Evolutionary conservation across 2,329 filamentous ascomycete species (phyloP).

Genomic region (Colletotrichum orbiculare): DNA sequence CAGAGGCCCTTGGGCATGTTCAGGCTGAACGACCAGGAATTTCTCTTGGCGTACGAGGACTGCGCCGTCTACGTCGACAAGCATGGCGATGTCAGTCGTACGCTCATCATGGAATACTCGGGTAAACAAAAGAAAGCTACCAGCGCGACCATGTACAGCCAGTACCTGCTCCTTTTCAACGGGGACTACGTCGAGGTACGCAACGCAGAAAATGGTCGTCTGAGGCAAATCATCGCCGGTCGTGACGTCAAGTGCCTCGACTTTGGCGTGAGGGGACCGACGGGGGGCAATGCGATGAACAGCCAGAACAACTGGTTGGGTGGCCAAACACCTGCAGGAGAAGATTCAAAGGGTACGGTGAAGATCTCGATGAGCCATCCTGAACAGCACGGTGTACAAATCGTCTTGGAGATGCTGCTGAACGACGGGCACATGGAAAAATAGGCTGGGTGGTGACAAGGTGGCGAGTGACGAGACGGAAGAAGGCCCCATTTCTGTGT

Average conservation of each 20-base stretch:
- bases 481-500: neutral
- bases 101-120: slow-evolving; percentile 99
- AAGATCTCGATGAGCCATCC: slow-evolving; percentile 98
- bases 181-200: slow-evolving; percentile 97
- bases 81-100: slow-evolving; percentile 93
- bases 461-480: slow-evolving; percentile 20
- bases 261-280: slow-evolving; percentile 77
- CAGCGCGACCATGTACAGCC: slow-evolving; percentile 87
- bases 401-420: slow-evolving; percentile 90
- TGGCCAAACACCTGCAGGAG: slow-evolving; percentile 48
- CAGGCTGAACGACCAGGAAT: slow-evolving; percentile 90
- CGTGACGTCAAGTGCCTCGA: slow-evolving; percentile 91
- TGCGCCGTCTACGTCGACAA: slow-evolving; percentile 99
- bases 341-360: slow-evolving; percentile 76
- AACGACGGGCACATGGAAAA: slow-evolving; percentile 82
- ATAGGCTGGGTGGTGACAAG: slow-evolving; percentile 31
- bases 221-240: slow-evolving; percentile 94
- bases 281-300: slow-evolving; percentile 57
- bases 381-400: slow-evolving; percentile 83
- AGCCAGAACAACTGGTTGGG: slow-evolving; percentile 44
- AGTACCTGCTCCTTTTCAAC: slow-evolving; percentile 93
- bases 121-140: slow-evolving; percentile 83
- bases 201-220: slow-evolving; percentile 93
- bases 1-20: slow-evolving; percentile 96
- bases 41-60: slow-evolving; percentile 92